Percentiles rank a stretch among this genome's conserved stretches.
Conservation (phyloP, 306 rosid genomes). For the Gillenia trifoliata region DNA sequence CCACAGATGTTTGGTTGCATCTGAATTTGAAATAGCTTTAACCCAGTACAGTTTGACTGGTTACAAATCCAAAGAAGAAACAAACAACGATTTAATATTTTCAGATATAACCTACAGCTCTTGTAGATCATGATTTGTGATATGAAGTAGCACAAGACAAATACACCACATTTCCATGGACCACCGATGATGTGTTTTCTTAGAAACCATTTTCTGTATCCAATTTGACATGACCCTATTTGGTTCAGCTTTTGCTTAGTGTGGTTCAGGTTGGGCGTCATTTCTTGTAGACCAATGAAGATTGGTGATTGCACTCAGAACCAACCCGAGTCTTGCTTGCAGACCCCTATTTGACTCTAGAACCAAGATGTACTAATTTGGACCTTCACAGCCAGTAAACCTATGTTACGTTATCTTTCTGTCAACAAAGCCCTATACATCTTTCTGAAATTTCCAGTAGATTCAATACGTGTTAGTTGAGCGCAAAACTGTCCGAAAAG, state of each 20-base stretch:
- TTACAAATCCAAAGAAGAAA: neutral
- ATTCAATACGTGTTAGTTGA: neutral
- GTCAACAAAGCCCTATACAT: neutral
- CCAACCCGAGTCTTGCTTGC: neutral
- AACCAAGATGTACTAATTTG: neutral
- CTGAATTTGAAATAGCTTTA: neutral
- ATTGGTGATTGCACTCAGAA: neutral
- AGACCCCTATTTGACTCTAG: neutral
- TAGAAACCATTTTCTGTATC: neutral
- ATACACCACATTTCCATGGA: neutral
- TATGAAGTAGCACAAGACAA: neutral
- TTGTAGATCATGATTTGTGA: neutral
- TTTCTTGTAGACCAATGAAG: neutral
- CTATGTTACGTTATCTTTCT: neutral
- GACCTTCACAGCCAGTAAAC: neutral
- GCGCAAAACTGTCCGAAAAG: neutral
- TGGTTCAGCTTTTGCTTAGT: neutral
- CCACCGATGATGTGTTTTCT: neutral
- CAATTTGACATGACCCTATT: neutral
- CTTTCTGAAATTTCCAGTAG: neutral
- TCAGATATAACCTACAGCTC: neutral
- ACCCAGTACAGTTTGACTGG: neutral
- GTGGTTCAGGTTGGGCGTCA: neutral
- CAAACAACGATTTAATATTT: neutral
- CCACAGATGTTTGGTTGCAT: neutral